Evolutionary conservation across 176 grass and related monocot genomes (phyloP).

Genomic region (Aechmea fasciata): DNA sequence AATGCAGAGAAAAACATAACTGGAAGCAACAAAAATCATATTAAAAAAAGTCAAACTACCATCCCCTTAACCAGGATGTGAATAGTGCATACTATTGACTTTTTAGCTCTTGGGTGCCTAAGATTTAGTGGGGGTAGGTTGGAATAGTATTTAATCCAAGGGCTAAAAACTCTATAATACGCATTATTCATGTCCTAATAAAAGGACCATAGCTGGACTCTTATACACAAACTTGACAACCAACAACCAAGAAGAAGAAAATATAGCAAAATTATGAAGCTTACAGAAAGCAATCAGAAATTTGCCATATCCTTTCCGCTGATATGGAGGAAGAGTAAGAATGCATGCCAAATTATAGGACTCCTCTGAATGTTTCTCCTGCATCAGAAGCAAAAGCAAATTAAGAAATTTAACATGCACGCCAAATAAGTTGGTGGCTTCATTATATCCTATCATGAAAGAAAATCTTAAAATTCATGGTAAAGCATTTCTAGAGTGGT

Average conservation of each 20-base stretch:
- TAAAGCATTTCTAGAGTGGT: no score
- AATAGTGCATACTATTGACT: no score
- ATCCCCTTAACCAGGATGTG: no score
- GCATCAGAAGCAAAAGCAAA: constrained; percentile 13
- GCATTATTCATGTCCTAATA: no score
- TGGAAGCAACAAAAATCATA: not conserved
- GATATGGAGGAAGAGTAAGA: constrained; percentile 98
- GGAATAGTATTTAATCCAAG: no score
- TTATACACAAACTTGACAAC: not conserved
- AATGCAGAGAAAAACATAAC: not conserved
- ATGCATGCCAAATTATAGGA: constrained; percentile 97
- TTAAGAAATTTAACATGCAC: not conserved
- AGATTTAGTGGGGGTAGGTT: no score
- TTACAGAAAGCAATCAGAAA: constrained; percentile 99
- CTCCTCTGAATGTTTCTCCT: constrained; percentile 97
- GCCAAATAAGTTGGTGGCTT: no score
- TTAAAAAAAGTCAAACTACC: not conserved
- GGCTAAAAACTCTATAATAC: no score
- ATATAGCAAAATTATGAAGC: constrained; percentile 17
- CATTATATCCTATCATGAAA: no score
- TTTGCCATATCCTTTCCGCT: constrained; percentile 98
- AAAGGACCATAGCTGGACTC: no score
- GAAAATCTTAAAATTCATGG: not conserved
- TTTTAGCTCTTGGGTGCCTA: no score
- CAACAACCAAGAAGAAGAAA: not conserved